Base-by-base conservation (phyloP, 768 basidiomycete genomes). In the Termitomyces sp. region DNA sequence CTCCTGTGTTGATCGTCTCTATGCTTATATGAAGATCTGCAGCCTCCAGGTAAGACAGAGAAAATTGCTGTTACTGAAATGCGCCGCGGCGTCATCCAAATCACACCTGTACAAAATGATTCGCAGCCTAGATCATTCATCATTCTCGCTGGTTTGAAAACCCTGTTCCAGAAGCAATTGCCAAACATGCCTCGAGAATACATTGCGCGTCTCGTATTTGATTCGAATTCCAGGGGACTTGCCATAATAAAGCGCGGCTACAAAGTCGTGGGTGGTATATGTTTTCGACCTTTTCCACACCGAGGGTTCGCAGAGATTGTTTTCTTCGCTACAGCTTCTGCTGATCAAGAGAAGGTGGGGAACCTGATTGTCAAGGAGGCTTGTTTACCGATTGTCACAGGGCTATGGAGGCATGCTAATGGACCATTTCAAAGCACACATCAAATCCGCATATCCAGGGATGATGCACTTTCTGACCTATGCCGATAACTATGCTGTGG, bases 151-250 rank as follows among this genome's bases (percentile, higher is more conserved):
- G 92, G 93, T n/a, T 77, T 98, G 56, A 98, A 98, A 73, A 94
- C 92, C 9, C 84, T 98, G 16, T 98, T 99, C 67, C 96, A 97
- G 66, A 91, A 91, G 62, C 97, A 99, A 70, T 73, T 99, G 2
- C 97, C 97, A 7, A 98, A 98, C 72, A 98, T 99, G 97, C 97
- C 97, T 12, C 79, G 94, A 65, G 97, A 98, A 68, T 99, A 99
- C 67, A 98, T 99, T 63, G 92, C 97, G 3, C 84, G 97, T 23
- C 81, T 98, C 27, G 96, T 98, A 1, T 91, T 91, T 63, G 97
- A 98, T 67, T 75, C 79, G 39, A 97, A 94, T 66, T 97, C 96
- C n/a, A 89, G 89, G 66, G 83, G 84, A 34, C 80, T 99, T 52
- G 97, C 94, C 2, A 97, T 99, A 66, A 87, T 97, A 67, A 98